These are phyloP conservation scores for Cercospora sp. DNA, from an alignment of 2,329 filamentous ascomycete genomes.

Conservation along the genomic window DNA sequence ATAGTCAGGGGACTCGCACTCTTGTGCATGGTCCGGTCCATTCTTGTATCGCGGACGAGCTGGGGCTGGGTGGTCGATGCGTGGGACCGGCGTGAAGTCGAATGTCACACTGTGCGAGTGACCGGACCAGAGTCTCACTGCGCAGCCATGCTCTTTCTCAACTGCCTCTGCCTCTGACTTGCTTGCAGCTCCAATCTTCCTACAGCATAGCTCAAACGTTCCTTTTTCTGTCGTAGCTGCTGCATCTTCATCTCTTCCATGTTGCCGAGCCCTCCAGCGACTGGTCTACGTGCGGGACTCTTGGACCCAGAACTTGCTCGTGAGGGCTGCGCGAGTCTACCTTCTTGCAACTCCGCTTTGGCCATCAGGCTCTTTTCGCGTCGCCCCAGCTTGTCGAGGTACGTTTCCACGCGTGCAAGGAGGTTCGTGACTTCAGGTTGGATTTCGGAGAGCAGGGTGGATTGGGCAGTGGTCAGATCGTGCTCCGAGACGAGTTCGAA, in stretches of 20 bases:
- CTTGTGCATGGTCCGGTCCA: neutral
- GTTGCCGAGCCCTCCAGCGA: conserved; percentile 40
- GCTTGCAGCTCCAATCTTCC: conserved; percentile 83
- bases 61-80: neutral
- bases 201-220: conserved; percentile 81
- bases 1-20: neutral
- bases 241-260: conserved; percentile 61
- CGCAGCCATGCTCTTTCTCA: conserved; percentile 71
- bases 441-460: conserved; percentile 82
- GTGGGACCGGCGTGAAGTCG: no score
- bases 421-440: conserved; percentile 80
- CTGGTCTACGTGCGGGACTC: conserved; percentile 26
- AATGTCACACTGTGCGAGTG: no score
- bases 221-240: conserved; percentile 76
- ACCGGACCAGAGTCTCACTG: conserved; percentile 17
- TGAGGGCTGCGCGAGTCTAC: conserved; percentile 53
- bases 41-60: neutral
- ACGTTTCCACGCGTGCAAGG: conserved; percentile 76
- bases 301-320: conserved; percentile 28
- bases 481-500: conserved; percentile 90
- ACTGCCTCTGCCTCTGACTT: conserved; percentile 70
- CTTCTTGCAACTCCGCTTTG: conserved; percentile 79
- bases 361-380: conserved; percentile 82
- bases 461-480: conserved; percentile 77
- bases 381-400: conserved; percentile 78